Evolutionary conservation across 371 early-diverging fungal genomes (phyloP), one percentile per base, ranked within the genome.

Genomic region (Apophysomyces ossiformis): DNA sequence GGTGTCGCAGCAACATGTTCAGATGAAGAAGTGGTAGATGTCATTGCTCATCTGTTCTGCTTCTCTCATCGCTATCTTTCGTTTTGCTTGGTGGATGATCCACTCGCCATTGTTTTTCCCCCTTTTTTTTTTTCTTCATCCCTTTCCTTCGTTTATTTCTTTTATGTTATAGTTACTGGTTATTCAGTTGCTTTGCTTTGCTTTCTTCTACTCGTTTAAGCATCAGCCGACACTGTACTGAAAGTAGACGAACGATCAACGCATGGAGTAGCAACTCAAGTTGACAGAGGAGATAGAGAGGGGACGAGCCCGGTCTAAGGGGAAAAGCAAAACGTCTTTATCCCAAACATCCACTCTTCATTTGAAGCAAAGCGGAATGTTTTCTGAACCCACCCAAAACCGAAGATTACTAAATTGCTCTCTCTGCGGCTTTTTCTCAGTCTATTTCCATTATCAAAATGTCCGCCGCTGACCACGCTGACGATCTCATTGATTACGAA

Each of bases 401-500:
- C 46, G 46, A 45, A 45, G 46, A 45, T 45, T 45, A 45, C 46
- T 45, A 45, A 45, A 45, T 13, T 45, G 46, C 46, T 45, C 46
- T 16, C 46, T 45, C 46, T 45, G 46, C 46, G 46, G n/a, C 46
- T 18, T 18, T 45, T 45, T 45, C 46, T 45, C 46, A 45, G 46
- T 45, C 46, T 45, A 45, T 12, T 45, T n/a, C 16, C 46, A 7
- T 45, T 16, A 60, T 44, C 43, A 39, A 76, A 38, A 83, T 83
- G 83, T 78, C 84, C 71, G 68, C 86, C 61, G 85, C 85, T 64
- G 82, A 92, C 74, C 92, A 93, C 82, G 82, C 85, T 70, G 95
- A 96, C 78, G 96, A 96, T 72, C 89, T 97, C 60, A 92, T 97
- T 78, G 98, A 96, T 79, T 97, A 96, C 87, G 98, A 97, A 64